phyloP scores from a whole-genome alignment of 305 asterid species.

The Stenogyne calaminthoides region DNA sequence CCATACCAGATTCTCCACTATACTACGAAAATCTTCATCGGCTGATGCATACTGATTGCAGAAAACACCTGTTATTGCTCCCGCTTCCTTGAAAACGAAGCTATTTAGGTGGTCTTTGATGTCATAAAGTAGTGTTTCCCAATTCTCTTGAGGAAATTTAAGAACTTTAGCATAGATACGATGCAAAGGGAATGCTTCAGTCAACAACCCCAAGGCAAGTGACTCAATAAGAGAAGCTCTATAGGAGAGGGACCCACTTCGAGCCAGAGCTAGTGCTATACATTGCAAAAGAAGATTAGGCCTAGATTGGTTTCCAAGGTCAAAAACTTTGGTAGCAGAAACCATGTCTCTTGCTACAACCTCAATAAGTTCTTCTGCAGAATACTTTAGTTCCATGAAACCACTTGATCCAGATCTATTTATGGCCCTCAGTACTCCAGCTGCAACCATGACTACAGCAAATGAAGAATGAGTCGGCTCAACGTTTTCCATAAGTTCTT shows the following conservation, averaged over 20 bases:
- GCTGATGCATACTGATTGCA: constrained; percentile 78
- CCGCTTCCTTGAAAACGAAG: constrained; percentile 79
- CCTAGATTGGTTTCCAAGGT: constrained; percentile 32
- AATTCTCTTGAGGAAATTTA: constrained; percentile 39
- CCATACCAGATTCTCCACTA: constrained; percentile 74
- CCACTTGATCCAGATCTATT: constrained; percentile 67
- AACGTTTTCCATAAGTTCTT: constrained; percentile 47
- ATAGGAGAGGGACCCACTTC: constrained; percentile 67
- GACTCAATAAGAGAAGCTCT: constrained; percentile 49
- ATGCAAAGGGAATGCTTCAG: constrained; percentile 74
- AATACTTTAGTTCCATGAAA: constrained; percentile 46
- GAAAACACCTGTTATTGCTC: constrained; percentile 73
- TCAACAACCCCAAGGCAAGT: constrained; percentile 61
- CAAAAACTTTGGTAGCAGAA: constrained; percentile 36
- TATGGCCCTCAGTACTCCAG: constrained; percentile 74
- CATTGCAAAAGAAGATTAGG: constrained; percentile 56
- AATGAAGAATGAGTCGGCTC: constrained; percentile 49
- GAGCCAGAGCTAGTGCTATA: constrained; percentile 70
- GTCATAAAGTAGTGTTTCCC: constrained; percentile 39
- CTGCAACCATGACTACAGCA: constrained; percentile 77
- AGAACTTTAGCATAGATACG: constrained; percentile 47
- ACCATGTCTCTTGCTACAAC: constrained; percentile 46
- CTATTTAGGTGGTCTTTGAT: constrained; percentile 54
- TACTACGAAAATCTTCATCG: constrained; percentile 48
- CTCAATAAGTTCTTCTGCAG: constrained; percentile 58